Conservation (phyloP, 176 grass and related monocot species). For the Zea mays region Zm-B73-REFERENCE-NAM-5.0 NC_050102.1:176762001-176762500, state of each 20-base stretch:
- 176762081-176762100: slow-evolving; percentile 27
- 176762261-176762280: too few relatives aligned
- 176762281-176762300: too few relatives aligned
- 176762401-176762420: too few relatives aligned
- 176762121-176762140: background rate
- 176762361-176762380: too few relatives aligned
- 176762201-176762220: background rate
- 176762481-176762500: too few relatives aligned
- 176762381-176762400: too few relatives aligned
- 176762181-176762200: background rate
- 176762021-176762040: slow-evolving; percentile 18
- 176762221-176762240: background rate
- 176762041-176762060: background rate
- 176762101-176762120: background rate
- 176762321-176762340: too few relatives aligned
- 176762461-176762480: too few relatives aligned
- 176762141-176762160: background rate
- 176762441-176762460: too few relatives aligned
- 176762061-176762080: background rate
- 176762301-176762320: too few relatives aligned
- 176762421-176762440: too few relatives aligned
- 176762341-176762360: too few relatives aligned
- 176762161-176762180: background rate
- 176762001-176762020: background rate
- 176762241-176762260: background rate